Evolutionary conservation across 2,329 filamentous ascomycete species (phyloP).

Genomic region (Septoria linicola): DNA sequence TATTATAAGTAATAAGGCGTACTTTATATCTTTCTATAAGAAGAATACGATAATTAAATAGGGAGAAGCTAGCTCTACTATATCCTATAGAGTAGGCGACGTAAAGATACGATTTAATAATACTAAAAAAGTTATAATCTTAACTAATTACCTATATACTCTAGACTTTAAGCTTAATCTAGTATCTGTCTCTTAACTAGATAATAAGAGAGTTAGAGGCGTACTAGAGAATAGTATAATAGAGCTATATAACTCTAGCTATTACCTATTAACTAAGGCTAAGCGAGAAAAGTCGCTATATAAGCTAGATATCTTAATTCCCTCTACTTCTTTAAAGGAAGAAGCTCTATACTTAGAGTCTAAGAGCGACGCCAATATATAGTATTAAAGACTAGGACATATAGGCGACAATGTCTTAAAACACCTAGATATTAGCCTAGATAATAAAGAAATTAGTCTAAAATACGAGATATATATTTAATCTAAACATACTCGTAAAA

Average conservation of each 20-base stretch:
- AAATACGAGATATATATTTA: constrained; percentile 9
- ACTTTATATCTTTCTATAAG: neutral
- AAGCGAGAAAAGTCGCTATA: constrained; percentile 5
- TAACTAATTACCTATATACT: constrained; percentile 11
- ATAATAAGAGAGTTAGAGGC: neutral
- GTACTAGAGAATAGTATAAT: constrained; percentile 1
- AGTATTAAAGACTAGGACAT: constrained; percentile 15
- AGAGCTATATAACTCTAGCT: constrained; percentile 2
- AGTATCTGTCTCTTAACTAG: constrained; percentile 9
- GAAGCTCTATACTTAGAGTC: constrained; percentile 2
- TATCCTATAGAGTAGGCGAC: neutral
- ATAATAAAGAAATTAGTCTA: neutral
- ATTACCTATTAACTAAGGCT: constrained; percentile 4
- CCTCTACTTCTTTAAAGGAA: neutral
- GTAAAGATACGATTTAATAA: constrained; percentile 1
- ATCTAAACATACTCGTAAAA: constrained; percentile 9
- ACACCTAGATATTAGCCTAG: constrained; percentile 1
- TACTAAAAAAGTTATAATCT: constrained; percentile 5
- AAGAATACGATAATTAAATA: neutral
- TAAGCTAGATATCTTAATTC: constrained; percentile 11
- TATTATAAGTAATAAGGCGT: constrained; percentile 4
- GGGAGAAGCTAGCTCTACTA: neutral
- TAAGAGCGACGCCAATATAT: constrained; percentile 4
- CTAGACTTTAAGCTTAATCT: constrained; percentile 5
- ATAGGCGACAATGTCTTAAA: constrained; percentile 7